phyloP scores from a whole-genome alignment of 768 basidiomycete species.

The Macrolepiota albuminosa region DNA sequence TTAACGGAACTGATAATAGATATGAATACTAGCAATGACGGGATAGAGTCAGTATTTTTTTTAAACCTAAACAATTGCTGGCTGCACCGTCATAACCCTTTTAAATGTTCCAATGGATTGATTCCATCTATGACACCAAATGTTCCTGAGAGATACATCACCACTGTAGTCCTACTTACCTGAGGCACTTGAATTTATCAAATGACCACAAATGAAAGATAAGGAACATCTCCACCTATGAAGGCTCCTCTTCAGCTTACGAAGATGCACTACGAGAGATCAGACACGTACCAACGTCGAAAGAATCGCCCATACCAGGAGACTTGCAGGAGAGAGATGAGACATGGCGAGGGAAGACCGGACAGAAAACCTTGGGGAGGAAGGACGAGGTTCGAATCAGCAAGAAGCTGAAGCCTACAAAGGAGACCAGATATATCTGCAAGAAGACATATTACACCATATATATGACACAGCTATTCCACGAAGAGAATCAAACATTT shows the following conservation, averaged over 20 bases:
- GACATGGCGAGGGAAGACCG: constrained; percentile 37
- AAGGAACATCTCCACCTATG: constrained; percentile 57
- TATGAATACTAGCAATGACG: constrained; percentile 60
- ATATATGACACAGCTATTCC: no score
- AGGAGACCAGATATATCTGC: no score
- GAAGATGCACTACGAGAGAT: background rate
- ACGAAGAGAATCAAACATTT: no score
- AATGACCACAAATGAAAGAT: constrained; percentile 77
- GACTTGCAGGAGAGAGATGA: constrained; percentile 50
- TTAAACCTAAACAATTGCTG: background rate
- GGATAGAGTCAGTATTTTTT: background rate
- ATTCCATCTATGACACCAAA: constrained; percentile 50
- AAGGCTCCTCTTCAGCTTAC: background rate
- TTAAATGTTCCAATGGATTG: constrained; percentile 70
- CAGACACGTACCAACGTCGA: constrained; percentile 39
- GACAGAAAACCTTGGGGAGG: no score
- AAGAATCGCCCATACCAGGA: constrained; percentile 60
- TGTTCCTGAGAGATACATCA: background rate
- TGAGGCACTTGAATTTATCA: constrained; percentile 72
- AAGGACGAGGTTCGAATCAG: no score
- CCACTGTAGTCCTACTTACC: constrained; percentile 29
- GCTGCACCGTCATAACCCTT: constrained; percentile 57
- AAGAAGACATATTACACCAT: no score
- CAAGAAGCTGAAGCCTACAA: no score
- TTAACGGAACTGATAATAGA: constrained; percentile 54